These are phyloP conservation scores for Piper betle DNA, from an alignment of 164 flowering plant species.

Conservation along the genomic window DNA sequence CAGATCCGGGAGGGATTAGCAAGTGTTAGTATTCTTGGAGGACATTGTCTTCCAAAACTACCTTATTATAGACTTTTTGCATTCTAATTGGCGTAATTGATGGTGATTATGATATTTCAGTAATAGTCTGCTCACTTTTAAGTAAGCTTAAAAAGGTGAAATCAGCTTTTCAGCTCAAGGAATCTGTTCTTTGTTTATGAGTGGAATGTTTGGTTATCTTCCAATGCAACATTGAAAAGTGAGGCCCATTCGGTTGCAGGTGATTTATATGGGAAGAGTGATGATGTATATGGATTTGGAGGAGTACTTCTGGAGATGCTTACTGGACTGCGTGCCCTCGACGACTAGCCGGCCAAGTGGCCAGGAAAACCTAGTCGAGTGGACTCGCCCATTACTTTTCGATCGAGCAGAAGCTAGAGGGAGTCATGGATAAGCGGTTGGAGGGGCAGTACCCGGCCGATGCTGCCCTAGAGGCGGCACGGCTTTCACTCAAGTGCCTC, in stretches of 20 bases:
- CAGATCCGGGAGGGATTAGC: too few species aligned
- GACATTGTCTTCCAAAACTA: too few species aligned
- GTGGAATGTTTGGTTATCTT: too few species aligned
- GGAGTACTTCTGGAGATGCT: slow-evolving; percentile 72
- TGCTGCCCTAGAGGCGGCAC: slow-evolving; percentile 41
- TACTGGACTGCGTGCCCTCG: slow-evolving; percentile 60
- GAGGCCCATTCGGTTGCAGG: slow-evolving; percentile 25
- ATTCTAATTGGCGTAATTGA: too few species aligned
- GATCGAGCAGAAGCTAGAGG: slow-evolving; percentile 37
- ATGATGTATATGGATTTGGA: slow-evolving; percentile 69
- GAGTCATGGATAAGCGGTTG: slow-evolving; percentile 42
- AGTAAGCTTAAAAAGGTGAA: too few species aligned
- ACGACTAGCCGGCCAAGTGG: slow-evolving; percentile 49
- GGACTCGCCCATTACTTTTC: slow-evolving; percentile 49
- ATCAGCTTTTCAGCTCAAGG: too few species aligned
- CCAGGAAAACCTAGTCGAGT: slow-evolving; percentile 49
- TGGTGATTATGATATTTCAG: too few species aligned
- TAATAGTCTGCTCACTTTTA: too few species aligned
- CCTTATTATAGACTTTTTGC: too few species aligned
- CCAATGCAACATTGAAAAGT: too few species aligned
- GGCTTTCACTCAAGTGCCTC: slow-evolving; percentile 50
- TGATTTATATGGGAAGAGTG: slow-evolving; percentile 81
- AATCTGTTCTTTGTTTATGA: too few species aligned
- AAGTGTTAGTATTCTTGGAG: too few species aligned
- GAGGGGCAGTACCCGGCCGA: slow-evolving; percentile 49